Evolutionary conservation across 78 protist genomes (phyloP).

Genomic region (Dictyostelium brefeldianum): DNA sequence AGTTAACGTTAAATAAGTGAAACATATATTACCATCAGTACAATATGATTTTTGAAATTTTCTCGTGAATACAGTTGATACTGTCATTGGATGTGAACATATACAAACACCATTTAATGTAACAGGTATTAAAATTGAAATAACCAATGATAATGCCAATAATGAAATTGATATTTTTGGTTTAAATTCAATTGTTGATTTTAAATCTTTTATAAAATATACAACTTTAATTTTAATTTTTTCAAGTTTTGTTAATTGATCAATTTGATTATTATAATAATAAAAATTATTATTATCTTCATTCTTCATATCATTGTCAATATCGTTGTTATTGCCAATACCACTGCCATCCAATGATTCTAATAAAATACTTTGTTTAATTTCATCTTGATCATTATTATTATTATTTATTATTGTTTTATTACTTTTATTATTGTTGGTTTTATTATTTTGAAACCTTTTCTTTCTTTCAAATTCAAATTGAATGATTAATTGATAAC

Average conservation of each 20-base stretch:
- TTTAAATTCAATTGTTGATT: background rate
- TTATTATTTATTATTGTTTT: background rate
- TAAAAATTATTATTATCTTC: background rate
- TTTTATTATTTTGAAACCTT: background rate
- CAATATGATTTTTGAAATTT: slow-evolving; percentile 34
- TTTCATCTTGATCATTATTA: background rate
- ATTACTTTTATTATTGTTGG: background rate
- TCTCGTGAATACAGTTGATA: slow-evolving; percentile 33
- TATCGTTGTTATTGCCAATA: background rate
- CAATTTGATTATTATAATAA: slow-evolving; percentile 17
- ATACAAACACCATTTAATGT: slow-evolving; percentile 31
- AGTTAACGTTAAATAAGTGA: slow-evolving; percentile 39
- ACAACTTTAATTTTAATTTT: background rate
- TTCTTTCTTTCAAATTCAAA: background rate
- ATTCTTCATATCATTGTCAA: background rate
- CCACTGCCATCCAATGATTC: background rate
- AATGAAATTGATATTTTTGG: background rate
- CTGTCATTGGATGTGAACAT: slow-evolving; percentile 72
- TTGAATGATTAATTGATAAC: background rate
- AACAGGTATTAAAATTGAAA: slow-evolving; percentile 23
- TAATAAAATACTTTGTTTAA: background rate
- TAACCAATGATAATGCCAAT: background rate
- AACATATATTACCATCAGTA: slow-evolving; percentile 9
- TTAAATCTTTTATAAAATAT: slow-evolving; percentile 1
- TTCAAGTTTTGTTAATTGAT: background rate